Evolutionary conservation across 1,139 yeast genomes (phyloP).

Genomic region (Hyphopichia pseudoburtonii): DNA sequence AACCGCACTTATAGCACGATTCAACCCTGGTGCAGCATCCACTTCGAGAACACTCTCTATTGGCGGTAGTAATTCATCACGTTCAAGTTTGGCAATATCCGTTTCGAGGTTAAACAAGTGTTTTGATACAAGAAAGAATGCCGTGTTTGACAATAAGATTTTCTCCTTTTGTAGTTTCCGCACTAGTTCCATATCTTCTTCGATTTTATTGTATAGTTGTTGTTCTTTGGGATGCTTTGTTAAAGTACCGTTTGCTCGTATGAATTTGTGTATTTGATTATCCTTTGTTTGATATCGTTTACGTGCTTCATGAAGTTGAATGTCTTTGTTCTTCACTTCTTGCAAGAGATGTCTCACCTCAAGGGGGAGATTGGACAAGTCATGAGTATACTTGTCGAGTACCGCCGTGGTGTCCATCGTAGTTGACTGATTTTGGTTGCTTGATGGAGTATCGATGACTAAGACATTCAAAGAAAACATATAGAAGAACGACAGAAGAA

Average conservation of each 20-base stretch:
- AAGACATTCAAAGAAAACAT: no score
- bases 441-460: neutral
- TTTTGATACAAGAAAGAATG: conserved; percentile 70
- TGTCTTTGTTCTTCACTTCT: conserved; percentile 74
- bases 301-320: conserved; percentile 63
- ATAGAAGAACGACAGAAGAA: neutral
- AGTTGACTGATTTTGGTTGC: neutral
- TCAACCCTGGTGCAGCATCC: conserved; percentile 10
- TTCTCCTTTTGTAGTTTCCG: conserved; percentile 73
- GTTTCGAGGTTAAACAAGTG: conserved; percentile 72
- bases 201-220: conserved; percentile 63
- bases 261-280: conserved; percentile 75
- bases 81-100: conserved; percentile 73
- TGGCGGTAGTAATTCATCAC: conserved; percentile 76
- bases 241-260: conserved; percentile 79
- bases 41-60: conserved; percentile 31
- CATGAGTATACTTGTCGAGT: conserved; percentile 50
- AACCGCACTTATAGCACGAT: conserved; percentile 16
- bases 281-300: conserved; percentile 73
- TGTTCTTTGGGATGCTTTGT: conserved; percentile 83
- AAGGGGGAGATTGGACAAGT: conserved; percentile 80
- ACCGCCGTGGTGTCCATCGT: conserved; percentile 50
- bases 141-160: conserved; percentile 77
- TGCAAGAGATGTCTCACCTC: conserved; percentile 81
- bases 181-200: conserved; percentile 64